Percentiles rank a stretch among this genome's conserved stretches.
Evolutionary conservation across 352 stramenopile genomes (phyloP).

Genomic region (Pythium biforme): DNA sequence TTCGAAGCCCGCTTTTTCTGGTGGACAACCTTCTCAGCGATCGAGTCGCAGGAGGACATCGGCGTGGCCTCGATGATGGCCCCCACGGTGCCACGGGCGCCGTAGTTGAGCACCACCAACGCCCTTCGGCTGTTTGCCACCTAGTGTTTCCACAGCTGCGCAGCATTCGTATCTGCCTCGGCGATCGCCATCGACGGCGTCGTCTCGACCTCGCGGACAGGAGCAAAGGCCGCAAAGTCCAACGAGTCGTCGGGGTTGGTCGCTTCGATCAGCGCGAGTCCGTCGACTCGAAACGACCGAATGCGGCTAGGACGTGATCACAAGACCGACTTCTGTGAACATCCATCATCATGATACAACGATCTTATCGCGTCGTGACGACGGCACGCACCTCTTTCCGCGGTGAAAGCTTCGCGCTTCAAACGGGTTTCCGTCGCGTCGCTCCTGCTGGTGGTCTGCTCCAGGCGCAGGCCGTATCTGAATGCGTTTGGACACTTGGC

Average conservation of each 20-base stretch:
- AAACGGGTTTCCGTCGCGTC: conserved; percentile 19
- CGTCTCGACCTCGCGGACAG: too few relatives aligned
- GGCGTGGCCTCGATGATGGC: too few relatives aligned
- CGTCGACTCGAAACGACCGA: conserved; percentile 5
- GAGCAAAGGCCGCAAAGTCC: background rate
- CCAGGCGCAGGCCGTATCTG: conserved; percentile 30
- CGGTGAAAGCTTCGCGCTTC: conserved; percentile 45
- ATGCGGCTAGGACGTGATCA: background rate
- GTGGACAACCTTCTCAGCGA: too few relatives aligned
- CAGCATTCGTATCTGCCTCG: conserved; percentile 21
- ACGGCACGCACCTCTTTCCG: conserved; percentile 41
- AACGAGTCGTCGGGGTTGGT: background rate
- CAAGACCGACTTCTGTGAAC: background rate
- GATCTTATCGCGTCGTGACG: background rate
- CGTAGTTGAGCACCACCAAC: too few relatives aligned
- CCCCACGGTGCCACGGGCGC: too few relatives aligned
- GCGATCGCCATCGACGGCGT: background rate
- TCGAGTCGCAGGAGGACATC: too few relatives aligned
- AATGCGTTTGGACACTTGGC: conserved; percentile 65
- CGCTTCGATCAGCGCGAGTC: conserved; percentile 6
- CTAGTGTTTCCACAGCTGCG: conserved; percentile 24
- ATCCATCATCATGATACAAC: background rate
- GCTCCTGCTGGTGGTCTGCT: background rate
- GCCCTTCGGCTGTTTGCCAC: background rate
- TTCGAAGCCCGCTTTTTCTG: too few relatives aligned